Conservation (phyloP, 306 rosid genomes). For the Quercus agrifolia region DNA sequence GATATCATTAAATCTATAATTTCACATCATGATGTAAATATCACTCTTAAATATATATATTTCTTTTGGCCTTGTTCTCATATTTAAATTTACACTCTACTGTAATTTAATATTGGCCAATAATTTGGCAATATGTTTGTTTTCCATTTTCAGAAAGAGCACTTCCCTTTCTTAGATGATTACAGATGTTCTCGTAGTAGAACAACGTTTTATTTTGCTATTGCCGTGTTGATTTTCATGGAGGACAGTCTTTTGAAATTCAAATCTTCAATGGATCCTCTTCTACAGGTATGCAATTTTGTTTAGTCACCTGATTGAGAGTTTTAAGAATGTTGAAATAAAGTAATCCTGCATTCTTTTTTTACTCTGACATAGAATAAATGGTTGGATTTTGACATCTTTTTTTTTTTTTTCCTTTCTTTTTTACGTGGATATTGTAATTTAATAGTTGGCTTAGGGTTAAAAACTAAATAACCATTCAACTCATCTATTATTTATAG, state of each 20-base stretch:
- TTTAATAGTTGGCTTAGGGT: no score
- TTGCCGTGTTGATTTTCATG: constrained; percentile 89
- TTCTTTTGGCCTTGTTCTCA: constrained; percentile 10
- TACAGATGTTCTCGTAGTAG: constrained; percentile 88
- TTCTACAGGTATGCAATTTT: constrained; percentile 55
- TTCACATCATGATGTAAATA: constrained; percentile 85
- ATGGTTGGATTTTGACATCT: no score
- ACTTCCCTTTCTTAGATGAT: constrained; percentile 88
- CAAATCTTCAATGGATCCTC: constrained; percentile 97
- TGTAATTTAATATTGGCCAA: no score
- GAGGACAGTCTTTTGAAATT: constrained; percentile 90
- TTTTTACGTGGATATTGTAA: no score
- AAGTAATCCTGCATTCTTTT: no score
- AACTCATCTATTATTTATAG: no score
- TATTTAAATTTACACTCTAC: neutral
- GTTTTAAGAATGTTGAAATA: neutral
- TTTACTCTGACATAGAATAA: no score
- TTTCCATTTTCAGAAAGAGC: constrained; percentile 66
- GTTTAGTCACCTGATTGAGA: neutral
- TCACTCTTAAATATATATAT: neutral
- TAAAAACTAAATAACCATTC: no score
- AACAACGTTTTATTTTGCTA: constrained; percentile 84
- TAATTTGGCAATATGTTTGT: no score
- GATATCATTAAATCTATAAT: constrained; percentile 87
- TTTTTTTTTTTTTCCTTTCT: no score